These are phyloP conservation scores for Lachnellula occidentalis DNA, from an alignment of 2,329 filamentous ascomycete genomes.

Conservation along the genomic window DNA sequence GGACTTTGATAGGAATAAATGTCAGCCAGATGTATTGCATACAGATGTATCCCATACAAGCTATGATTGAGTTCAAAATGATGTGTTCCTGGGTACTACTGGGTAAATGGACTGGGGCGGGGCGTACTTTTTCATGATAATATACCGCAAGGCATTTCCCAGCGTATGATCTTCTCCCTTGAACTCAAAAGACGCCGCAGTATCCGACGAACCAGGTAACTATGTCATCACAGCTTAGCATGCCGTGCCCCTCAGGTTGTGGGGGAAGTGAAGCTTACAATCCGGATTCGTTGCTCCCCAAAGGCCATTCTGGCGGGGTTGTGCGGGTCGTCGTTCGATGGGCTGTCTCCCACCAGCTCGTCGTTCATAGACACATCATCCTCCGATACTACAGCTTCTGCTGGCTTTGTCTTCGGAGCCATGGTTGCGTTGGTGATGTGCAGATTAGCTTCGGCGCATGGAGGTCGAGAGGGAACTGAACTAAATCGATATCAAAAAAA, in stretches of 20 bases:
- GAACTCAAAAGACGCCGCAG: constrained; percentile 92
- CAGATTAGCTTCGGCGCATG: constrained; percentile 4
- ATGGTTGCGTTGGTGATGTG: background rate
- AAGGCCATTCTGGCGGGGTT: constrained; percentile 14
- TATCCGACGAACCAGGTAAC: constrained; percentile 80
- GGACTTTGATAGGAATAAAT: constrained; percentile 51
- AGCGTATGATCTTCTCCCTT: constrained; percentile 90
- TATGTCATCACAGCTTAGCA: constrained; percentile 34
- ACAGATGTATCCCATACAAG: background rate
- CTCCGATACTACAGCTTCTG: constrained; percentile 1
- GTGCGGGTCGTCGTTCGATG: constrained; percentile 7
- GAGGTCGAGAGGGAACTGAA: background rate
- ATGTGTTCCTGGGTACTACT: background rate
- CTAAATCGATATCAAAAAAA: background rate
- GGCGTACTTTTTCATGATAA: constrained; percentile 96
- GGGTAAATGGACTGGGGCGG: background rate
- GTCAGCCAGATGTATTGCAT: constrained; percentile 1
- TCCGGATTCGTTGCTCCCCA: constrained; percentile 25
- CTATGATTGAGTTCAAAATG: background rate
- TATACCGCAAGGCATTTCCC: constrained; percentile 87
- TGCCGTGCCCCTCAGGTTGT: background rate
- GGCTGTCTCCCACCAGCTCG: constrained; percentile 6
- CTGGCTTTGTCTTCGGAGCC: constrained; percentile 23
- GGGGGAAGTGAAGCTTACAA: constrained; percentile 19
- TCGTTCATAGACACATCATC: constrained; percentile 28